A percentile compares a stretch with the other conserved stretches of the same genome.
phyloP scores from a whole-genome alignment of 805 yeast genomes.

The Metschnikowia bowlesiae region DNA sequence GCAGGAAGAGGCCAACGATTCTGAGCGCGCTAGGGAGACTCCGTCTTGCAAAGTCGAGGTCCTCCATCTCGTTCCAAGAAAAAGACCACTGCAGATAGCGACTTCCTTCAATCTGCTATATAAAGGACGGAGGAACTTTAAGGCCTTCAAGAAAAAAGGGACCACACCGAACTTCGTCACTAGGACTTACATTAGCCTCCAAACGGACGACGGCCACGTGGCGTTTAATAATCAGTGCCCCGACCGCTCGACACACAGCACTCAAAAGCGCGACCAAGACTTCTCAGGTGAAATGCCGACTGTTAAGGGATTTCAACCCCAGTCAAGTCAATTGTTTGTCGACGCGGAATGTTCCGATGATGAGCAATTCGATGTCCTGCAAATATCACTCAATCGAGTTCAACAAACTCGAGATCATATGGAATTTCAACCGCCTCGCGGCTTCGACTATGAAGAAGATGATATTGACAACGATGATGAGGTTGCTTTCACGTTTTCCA shows the following conservation, averaged over 20 bases:
- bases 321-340: conserved; percentile 13
- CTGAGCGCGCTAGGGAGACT: neutral
- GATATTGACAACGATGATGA: conserved; percentile 8
- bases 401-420: neutral
- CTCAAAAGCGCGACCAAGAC: conserved; percentile 3
- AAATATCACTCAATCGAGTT: neutral
- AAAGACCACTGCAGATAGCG: neutral
- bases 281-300: conserved; percentile 13
- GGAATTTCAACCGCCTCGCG: neutral
- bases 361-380: neutral
- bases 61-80: neutral
- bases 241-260: neutral
- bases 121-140: conserved; percentile 15
- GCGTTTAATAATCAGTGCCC: conserved; percentile 4
- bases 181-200: conserved; percentile 13
- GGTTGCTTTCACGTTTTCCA: conserved; percentile 12
- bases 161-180: conserved; percentile 9
- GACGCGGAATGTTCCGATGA: conserved; percentile 5
- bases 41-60: neutral
- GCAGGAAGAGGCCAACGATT: neutral
- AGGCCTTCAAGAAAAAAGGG: conserved; percentile 11
- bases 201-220: conserved; percentile 8
- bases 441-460: neutral
- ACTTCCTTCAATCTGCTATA: neutral
- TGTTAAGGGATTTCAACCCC: conserved; percentile 16